Percentiles rank a stretch among this genome's conserved stretches.
These are phyloP conservation scores for Venturia aucupariae DNA, from an alignment of 2,329 filamentous ascomycete species.

Conservation along the genomic window DNA sequence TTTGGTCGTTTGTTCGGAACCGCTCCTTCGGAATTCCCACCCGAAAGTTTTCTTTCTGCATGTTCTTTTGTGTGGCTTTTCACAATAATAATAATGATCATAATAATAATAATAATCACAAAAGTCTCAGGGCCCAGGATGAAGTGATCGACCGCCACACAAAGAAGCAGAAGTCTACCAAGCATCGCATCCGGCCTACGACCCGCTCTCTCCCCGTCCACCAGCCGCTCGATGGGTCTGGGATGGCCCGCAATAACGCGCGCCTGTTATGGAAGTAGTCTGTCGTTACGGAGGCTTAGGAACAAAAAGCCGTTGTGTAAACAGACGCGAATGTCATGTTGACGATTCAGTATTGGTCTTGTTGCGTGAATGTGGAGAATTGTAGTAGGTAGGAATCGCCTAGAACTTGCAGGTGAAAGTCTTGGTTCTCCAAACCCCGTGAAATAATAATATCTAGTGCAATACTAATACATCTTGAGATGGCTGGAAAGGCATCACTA, in stretches of 20 bases:
- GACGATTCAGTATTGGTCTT: neutral
- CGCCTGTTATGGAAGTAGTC: neutral
- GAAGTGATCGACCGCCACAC: neutral
- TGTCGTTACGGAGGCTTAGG: neutral
- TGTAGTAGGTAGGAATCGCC: neutral
- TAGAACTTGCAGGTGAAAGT: neutral
- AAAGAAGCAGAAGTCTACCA: neutral
- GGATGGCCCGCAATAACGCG: neutral
- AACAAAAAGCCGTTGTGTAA: neutral
- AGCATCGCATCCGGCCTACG: neutral
- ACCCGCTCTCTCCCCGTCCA: neutral
- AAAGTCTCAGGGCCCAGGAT: neutral
- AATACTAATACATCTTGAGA: too few relatives aligned
- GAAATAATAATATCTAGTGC: too few relatives aligned
- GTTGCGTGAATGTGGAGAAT: neutral
- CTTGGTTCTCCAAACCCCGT: neutral
- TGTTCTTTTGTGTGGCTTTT: neutral
- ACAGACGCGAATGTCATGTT: neutral
- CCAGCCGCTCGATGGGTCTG: neutral
- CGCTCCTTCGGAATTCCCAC: neutral
- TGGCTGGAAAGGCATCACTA: neutral
- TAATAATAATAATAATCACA: neutral
- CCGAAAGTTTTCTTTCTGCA: neutral
- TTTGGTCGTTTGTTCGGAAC: neutral
- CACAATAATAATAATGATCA: too few relatives aligned